Conservation (phyloP, 2,329 filamentous ascomycete genomes). For the Venturia pyrina region DNA sequence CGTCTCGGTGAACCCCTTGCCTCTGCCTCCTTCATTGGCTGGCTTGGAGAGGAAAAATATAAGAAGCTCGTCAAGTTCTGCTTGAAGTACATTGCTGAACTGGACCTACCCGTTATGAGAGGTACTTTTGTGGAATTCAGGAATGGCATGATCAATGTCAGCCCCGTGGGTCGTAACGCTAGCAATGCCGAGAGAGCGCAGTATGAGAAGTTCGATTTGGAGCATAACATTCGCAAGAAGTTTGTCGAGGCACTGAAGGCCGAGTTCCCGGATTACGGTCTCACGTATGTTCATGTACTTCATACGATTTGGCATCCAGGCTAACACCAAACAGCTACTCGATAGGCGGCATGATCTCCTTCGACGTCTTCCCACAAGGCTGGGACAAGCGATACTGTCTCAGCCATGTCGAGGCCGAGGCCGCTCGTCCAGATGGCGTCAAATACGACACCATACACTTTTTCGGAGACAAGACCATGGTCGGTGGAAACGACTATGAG, state of each 20-base stretch:
- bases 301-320: not conserved
- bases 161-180: constrained; percentile 78
- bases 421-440: constrained; percentile 52
- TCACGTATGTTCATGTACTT: constrained; percentile 56
- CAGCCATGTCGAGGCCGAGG: constrained; percentile 73
- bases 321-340: constrained; percentile 54
- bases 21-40: constrained; percentile 79
- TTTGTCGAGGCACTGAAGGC: constrained; percentile 70
- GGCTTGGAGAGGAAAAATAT: constrained; percentile 79
- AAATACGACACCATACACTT: constrained; percentile 87
- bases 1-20: constrained; percentile 68
- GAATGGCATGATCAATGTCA: constrained; percentile 86
- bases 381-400: constrained; percentile 99
- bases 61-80: constrained; percentile 68
- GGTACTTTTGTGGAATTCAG: constrained; percentile 83
- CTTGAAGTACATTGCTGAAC: constrained; percentile 73
- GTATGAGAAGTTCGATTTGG: constrained; percentile 72
- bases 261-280: constrained; percentile 69
- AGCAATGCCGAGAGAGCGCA: constrained; percentile 68
- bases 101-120: constrained; percentile 73
- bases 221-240: constrained; percentile 63
- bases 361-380: constrained; percentile 91
- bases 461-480: constrained; percentile 91
- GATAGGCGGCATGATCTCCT: constrained; percentile 95
- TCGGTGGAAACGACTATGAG: constrained; percentile 92